Conservation (phyloP, 352 stramenopile genomes). For the Phytopythium helicoides region DNA sequence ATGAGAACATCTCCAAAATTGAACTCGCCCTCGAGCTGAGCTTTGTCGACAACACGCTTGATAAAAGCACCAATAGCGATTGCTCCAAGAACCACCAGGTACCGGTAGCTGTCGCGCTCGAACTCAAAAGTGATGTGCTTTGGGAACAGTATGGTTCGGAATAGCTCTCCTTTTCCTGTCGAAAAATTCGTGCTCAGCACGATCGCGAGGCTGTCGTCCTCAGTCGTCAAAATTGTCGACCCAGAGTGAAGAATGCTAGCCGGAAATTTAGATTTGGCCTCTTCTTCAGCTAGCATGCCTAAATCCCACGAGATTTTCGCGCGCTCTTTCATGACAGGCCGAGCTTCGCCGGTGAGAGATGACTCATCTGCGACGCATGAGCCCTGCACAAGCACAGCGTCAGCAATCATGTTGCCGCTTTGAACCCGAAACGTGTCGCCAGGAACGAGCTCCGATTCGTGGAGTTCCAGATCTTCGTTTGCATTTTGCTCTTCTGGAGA, state of each 20-base stretch:
- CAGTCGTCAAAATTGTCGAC: slow-evolving; percentile 23
- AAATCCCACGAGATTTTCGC: slow-evolving; percentile 2
- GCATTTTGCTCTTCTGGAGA: neutral
- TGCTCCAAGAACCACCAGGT: slow-evolving; percentile 36
- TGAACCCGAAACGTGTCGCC: slow-evolving; percentile 43
- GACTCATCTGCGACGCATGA: slow-evolving; percentile 41
- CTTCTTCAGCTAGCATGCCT: slow-evolving; percentile 20
- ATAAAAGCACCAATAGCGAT: slow-evolving; percentile 52
- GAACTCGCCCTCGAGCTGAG: slow-evolving; percentile 10
- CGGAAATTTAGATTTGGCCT: slow-evolving; percentile 23
- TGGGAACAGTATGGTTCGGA: slow-evolving; percentile 62
- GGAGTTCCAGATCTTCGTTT: slow-evolving; percentile 5
- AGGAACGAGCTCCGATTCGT: slow-evolving; percentile 41
- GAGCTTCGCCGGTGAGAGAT: slow-evolving; percentile 41
- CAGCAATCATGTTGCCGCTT: slow-evolving; percentile 26
- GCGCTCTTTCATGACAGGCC: slow-evolving; percentile 42
- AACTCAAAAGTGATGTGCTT: slow-evolving; percentile 54
- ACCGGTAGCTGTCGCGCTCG: slow-evolving; percentile 66
- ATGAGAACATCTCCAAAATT: slow-evolving; percentile 29
- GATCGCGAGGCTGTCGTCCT: slow-evolving; percentile 24
- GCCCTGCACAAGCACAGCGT: slow-evolving; percentile 42
- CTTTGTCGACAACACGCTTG: slow-evolving; percentile 37
- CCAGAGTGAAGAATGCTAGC: slow-evolving; percentile 31
- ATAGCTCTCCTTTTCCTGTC: slow-evolving; percentile 60
- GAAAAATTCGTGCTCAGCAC: slow-evolving; percentile 58